phyloP scores from a whole-genome alignment of 257 asterid genomes.

The Jasminum sambac region DNA sequence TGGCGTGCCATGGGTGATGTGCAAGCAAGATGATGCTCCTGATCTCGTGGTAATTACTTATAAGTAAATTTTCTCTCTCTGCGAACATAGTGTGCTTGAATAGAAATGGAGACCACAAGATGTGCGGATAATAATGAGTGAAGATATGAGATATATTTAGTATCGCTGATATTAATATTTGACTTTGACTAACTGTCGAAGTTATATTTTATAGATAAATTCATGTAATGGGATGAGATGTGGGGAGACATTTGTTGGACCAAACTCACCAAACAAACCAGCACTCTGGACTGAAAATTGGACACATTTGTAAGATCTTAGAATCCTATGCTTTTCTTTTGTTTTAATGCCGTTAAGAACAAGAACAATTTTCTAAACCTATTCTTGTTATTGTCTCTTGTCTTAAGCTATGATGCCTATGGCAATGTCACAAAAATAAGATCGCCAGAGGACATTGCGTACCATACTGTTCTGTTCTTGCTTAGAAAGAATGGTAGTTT shows the following conservation, averaged over 20 bases:
- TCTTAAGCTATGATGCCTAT: conserved; percentile 58
- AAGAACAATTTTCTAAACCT: neutral
- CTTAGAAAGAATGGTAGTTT: conserved; percentile 78
- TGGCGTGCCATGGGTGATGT: conserved; percentile 94
- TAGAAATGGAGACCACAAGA: too few relatives aligned
- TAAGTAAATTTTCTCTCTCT: neutral
- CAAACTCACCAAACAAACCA: conserved; percentile 90
- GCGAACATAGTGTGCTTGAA: too few relatives aligned
- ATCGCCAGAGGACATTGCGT: conserved; percentile 67
- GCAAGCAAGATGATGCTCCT: conserved; percentile 96
- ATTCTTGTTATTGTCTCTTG: neutral
- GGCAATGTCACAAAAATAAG: conserved; percentile 57
- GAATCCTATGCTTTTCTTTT: neutral
- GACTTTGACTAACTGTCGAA: too few relatives aligned
- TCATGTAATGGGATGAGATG: conserved; percentile 82
- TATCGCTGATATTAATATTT: too few relatives aligned
- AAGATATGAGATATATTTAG: too few relatives aligned
- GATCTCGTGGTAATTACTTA: conserved; percentile 62
- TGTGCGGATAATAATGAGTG: too few relatives aligned
- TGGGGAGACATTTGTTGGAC: conserved; percentile 83
- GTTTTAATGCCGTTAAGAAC: neutral
- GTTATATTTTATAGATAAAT: too few relatives aligned
- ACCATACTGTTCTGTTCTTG: conserved; percentile 68
- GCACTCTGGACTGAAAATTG: conserved; percentile 96
- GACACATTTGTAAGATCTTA: conserved; percentile 76